A percentile compares a stretch with the other conserved stretches of the same genome.
Evolutionary conservation across 495 filamentous ascomycete genomes (phyloP).

Genomic region (Daldinia decipiens): DNA sequence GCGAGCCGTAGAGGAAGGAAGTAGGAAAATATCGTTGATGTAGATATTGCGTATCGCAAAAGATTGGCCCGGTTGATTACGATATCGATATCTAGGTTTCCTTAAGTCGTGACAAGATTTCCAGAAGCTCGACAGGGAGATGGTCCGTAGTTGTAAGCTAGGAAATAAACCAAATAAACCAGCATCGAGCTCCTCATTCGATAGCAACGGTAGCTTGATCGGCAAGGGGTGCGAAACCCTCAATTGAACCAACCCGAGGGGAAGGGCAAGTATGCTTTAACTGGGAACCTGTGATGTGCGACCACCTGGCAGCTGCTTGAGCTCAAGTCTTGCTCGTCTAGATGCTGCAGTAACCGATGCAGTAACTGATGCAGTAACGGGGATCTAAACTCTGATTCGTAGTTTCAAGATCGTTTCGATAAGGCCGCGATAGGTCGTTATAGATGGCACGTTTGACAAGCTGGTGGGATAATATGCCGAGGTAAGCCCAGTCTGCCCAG

Average conservation of each 20-base stretch:
- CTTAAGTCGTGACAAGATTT: conserved; percentile 13
- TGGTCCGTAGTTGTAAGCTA: conserved; percentile 12
- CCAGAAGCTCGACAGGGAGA: conserved; percentile 7
- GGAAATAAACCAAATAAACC: conserved; percentile 13
- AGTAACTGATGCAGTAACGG: neutral
- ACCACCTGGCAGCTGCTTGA: conserved; percentile 30
- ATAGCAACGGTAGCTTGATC: conserved; percentile 1
- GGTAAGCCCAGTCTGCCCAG: conserved; percentile 14
- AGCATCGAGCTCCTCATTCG: conserved; percentile 33
- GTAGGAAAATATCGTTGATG: conserved; percentile 15
- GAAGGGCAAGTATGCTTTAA: conserved; percentile 20
- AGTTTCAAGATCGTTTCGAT: conserved; percentile 21
- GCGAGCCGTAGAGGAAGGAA: conserved; percentile 12
- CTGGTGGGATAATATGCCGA: conserved; percentile 26
- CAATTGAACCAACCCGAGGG: conserved; percentile 20
- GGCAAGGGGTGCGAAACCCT: conserved; percentile 22
- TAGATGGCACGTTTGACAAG: conserved; percentile 18
- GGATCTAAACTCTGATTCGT: conserved; percentile 25
- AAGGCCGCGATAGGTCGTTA: conserved; percentile 25
- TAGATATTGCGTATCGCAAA: conserved; percentile 22
- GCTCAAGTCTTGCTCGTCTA: neutral
- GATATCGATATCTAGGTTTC: conserved; percentile 25
- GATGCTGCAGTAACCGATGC: conserved; percentile 14
- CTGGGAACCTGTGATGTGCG: conserved; percentile 28
- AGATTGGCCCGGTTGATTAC: conserved; percentile 16